A percentile compares a stretch with the other conserved stretches of the same genome.
phyloP scores from a whole-genome alignment of 179 eudicot species.

The Pouteria campechiana region DNA sequence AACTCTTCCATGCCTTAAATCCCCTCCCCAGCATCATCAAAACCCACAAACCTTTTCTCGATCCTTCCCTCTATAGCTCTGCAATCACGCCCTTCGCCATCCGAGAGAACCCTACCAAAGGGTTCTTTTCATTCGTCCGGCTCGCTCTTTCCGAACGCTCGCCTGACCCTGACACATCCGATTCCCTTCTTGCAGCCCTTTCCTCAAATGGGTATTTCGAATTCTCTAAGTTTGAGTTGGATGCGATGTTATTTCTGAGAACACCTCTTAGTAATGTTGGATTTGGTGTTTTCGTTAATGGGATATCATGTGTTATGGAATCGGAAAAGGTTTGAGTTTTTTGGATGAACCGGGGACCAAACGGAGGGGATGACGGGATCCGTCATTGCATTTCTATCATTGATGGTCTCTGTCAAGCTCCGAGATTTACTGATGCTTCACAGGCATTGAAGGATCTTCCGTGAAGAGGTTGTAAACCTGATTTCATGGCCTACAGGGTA shows the following conservation, averaged over 20 bases:
- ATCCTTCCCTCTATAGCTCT: constrained; percentile 26
- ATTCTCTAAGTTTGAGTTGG: constrained; percentile 48
- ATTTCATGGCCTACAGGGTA: constrained; percentile 78
- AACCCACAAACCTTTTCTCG: constrained; percentile 19
- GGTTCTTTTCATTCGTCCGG: constrained; percentile 24
- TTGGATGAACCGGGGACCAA: constrained; percentile 32
- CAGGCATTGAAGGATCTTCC: constrained; percentile 51
- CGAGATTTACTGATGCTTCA: constrained; percentile 39
- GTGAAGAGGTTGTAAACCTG: constrained; percentile 64
- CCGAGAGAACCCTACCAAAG: constrained; percentile 24
- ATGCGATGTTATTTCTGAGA: constrained; percentile 54
- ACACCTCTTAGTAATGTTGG: constrained; percentile 53
- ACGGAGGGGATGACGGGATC: constrained; percentile 46
- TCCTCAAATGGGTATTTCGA: constrained; percentile 35
- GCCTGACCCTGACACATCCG: constrained; percentile 40
- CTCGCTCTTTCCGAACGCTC: constrained; percentile 8
- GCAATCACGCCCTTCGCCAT: constrained; percentile 23
- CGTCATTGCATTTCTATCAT: constrained; percentile 48
- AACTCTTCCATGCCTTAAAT: constrained; percentile 37
- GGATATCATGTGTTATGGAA: constrained; percentile 26
- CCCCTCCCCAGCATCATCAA: constrained; percentile 36
- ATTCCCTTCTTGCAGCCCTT: constrained; percentile 52
- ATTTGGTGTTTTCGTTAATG: constrained; percentile 63
- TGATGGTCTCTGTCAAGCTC: constrained; percentile 56
- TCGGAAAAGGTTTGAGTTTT: constrained; percentile 22